Evolutionary conservation across 2,329 filamentous ascomycete species (phyloP).

Genomic region (Fusarium phyllophilum): DNA sequence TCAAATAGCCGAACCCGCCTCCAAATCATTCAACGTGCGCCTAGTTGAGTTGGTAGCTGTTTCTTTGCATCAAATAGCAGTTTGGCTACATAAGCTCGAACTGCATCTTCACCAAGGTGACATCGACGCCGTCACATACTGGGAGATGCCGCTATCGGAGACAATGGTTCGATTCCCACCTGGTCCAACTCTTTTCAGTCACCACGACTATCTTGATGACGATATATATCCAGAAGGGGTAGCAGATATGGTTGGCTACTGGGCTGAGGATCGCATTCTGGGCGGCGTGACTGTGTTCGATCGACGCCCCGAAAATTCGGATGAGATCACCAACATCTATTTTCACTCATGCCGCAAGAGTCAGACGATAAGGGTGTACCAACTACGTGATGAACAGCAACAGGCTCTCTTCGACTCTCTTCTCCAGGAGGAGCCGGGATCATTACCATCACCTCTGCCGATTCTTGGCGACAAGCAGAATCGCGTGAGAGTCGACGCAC

Average conservation of each 20-base stretch:
- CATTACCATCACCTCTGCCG: background rate
- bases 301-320: background rate
- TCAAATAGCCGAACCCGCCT: background rate
- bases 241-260: constrained; percentile 23
- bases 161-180: background rate
- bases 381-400: constrained; percentile 21
- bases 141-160: constrained; percentile 12
- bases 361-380: constrained; percentile 23
- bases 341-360: constrained; percentile 16
- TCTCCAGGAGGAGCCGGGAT: background rate
- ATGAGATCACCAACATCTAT: constrained; percentile 8
- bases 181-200: constrained; percentile 18
- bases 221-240: constrained; percentile 26
- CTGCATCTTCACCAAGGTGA: constrained; percentile 10
- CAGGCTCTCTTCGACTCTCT: constrained; percentile 11
- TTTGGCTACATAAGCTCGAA: constrained; percentile 2
- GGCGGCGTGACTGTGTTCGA: constrained; percentile 20
- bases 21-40: background rate
- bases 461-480: constrained; percentile 13
- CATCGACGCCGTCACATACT: constrained; percentile 6
- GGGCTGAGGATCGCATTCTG: constrained; percentile 21
- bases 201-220: constrained; percentile 16
- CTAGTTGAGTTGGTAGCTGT: constrained; percentile 14
- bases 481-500: constrained; percentile 16
- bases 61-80: constrained; percentile 16